These are phyloP conservation scores for Penicillium antarcticum DNA, from an alignment of 495 filamentous ascomycete genomes.

Conservation along the genomic window DNA sequence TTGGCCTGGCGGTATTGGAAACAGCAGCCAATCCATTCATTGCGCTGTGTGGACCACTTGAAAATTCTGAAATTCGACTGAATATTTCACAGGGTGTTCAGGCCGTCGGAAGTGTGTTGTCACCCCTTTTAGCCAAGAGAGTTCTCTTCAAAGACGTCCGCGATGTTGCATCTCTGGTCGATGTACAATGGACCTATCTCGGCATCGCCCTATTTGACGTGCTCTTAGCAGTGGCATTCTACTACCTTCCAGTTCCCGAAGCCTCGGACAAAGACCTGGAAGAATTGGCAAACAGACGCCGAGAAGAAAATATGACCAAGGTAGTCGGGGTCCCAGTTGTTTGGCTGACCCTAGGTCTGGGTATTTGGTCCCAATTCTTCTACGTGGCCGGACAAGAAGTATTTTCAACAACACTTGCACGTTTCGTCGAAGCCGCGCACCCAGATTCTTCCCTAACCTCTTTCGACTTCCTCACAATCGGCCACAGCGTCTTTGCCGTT, in stretches of 20 bases:
- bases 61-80: conserved; percentile 63
- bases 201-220: conserved; percentile 65
- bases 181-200: conserved; percentile 72
- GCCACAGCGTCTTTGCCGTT: conserved; percentile 57
- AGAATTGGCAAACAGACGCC: conserved; percentile 49
- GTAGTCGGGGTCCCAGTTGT: conserved; percentile 47
- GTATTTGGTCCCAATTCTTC: conserved; percentile 58
- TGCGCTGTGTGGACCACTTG: conserved; percentile 61
- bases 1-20: conserved; percentile 62
- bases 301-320: conserved; percentile 47
- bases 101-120: conserved; percentile 60
- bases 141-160: conserved; percentile 56
- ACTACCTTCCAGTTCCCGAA: conserved; percentile 65
- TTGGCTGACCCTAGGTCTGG: conserved; percentile 55
- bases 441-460: conserved; percentile 27
- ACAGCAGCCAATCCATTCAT: conserved; percentile 67
- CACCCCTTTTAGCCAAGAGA: conserved; percentile 57
- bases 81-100: conserved; percentile 69
- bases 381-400: conserved; percentile 68
- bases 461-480: conserved; percentile 50
- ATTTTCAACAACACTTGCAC: conserved; percentile 42
- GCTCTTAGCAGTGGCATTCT: conserved; percentile 60
- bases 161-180: conserved; percentile 53
- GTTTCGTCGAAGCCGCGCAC: conserved; percentile 35
- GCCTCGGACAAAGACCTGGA: conserved; percentile 63